Percentiles rank a stretch among this genome's conserved stretches.
These are phyloP conservation scores for Phaeosphaeriaceae sp. DNA, from an alignment of 2,329 filamentous ascomycete genomes.

Conservation along the genomic window DNA sequence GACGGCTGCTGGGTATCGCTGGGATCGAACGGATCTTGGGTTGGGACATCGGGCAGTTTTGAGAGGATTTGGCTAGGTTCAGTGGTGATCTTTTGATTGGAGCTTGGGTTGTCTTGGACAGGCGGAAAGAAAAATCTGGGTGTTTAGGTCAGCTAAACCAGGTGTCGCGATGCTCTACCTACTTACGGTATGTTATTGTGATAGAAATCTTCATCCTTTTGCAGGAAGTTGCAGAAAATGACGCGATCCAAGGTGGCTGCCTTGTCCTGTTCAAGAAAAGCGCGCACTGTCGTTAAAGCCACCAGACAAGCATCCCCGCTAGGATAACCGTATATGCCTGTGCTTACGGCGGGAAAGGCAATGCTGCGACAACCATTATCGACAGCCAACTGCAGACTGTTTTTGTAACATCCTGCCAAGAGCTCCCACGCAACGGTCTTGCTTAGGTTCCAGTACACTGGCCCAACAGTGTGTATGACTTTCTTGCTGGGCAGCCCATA, in stretches of 20 bases:
- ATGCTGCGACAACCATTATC: constrained; percentile 70
- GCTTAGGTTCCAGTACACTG: constrained; percentile 66
- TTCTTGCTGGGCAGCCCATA: constrained; percentile 77
- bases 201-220: constrained; percentile 79
- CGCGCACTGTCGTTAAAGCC: constrained; percentile 67
- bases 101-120: constrained; percentile 16
- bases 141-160: constrained; percentile 9
- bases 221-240: constrained; percentile 85
- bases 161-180: not conserved
- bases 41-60: constrained; percentile 57
- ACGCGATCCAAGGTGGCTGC: constrained; percentile 68
- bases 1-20: constrained; percentile 47
- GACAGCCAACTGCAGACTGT: constrained; percentile 73
- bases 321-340: constrained; percentile 89
- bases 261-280: constrained; percentile 58
- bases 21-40: constrained; percentile 52
- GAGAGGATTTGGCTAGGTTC: constrained; percentile 46
- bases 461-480: constrained; percentile 91
- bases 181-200: constrained; percentile 74
- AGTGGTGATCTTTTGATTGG: constrained; percentile 30
- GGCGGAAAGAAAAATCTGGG: constrained; percentile 47
- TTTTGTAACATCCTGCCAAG: constrained; percentile 71
- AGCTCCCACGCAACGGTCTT: constrained; percentile 51
- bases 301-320: constrained; percentile 71
- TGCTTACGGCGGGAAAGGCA: constrained; percentile 85